phyloP scores from a whole-genome alignment of 495 filamentous ascomycete species.

The Monascus purpureus region DNA sequence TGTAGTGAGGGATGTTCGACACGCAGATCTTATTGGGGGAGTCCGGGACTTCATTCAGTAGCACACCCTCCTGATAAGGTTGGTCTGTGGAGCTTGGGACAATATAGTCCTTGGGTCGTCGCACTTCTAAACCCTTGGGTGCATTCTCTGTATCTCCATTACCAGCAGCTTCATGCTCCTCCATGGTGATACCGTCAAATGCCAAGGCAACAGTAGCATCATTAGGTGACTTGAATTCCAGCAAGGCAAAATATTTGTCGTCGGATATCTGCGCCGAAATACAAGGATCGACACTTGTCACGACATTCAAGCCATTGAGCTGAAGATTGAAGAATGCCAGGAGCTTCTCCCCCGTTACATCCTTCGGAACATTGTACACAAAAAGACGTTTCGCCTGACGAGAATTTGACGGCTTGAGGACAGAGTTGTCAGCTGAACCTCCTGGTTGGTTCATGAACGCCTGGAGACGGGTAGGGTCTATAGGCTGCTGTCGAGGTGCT shows the following conservation, averaged over 20 bases:
- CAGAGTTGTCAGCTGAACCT: slow-evolving; percentile 55
- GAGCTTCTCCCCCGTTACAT: slow-evolving; percentile 54
- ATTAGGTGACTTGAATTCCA: slow-evolving; percentile 78
- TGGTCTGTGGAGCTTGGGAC: slow-evolving; percentile 72
- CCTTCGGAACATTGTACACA: slow-evolving; percentile 62
- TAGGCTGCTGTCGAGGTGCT: slow-evolving; percentile 85
- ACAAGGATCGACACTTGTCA: slow-evolving; percentile 73
- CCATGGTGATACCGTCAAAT: slow-evolving; percentile 79
- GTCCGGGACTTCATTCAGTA: slow-evolving; percentile 74
- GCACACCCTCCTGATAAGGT: slow-evolving; percentile 59
- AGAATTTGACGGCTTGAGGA: slow-evolving; percentile 83
- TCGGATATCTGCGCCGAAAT: slow-evolving; percentile 70
- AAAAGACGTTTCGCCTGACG: slow-evolving; percentile 87
- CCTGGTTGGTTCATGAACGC: slow-evolving; percentile 88
- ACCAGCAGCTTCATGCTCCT: slow-evolving; percentile 43
- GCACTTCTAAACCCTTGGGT: slow-evolving; percentile 58
- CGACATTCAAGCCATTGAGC: slow-evolving; percentile 85
- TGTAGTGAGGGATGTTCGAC: slow-evolving; percentile 71
- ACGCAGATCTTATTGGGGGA: slow-evolving; percentile 92
- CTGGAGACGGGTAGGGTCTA: slow-evolving; percentile 90
- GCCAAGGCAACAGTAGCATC: slow-evolving; percentile 88
- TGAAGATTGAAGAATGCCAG: slow-evolving; percentile 89
- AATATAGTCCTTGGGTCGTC: slow-evolving; percentile 94
- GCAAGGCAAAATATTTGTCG: slow-evolving; percentile 62
- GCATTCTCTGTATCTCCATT: slow-evolving; percentile 43